Percentiles rank a stretch among this genome's conserved stretches.
Conservation (phyloP, 768 basidiomycete species). For the Mrakia blollopis region DNA sequence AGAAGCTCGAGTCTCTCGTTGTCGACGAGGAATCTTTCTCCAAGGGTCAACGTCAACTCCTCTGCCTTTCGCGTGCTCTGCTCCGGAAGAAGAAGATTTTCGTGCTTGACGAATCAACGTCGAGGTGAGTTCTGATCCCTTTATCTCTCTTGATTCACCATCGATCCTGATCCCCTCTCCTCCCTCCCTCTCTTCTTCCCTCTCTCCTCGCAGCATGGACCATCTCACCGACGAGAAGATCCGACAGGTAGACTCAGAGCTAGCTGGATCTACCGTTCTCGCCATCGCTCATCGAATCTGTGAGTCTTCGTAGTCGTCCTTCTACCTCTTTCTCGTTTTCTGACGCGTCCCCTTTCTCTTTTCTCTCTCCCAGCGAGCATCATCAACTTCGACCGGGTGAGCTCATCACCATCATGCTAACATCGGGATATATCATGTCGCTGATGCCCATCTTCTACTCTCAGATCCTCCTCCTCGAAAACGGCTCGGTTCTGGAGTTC, state of each 20-base stretch:
- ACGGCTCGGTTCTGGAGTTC: slow-evolving; percentile 13
- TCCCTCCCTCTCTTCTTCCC: not conserved
- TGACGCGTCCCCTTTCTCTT: not conserved
- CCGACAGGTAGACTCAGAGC: slow-evolving; percentile 30
- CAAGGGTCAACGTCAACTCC: slow-evolving; percentile 37
- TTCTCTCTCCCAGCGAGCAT: slow-evolving; percentile 2
- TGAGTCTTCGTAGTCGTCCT: not conserved
- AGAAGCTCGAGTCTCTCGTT: slow-evolving; percentile 34
- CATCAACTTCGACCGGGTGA: not conserved
- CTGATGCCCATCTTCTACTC: not conserved
- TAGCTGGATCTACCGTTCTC: slow-evolving; percentile 31
- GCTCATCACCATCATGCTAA: not conserved
- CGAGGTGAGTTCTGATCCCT: slow-evolving; percentile 7
- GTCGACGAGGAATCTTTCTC: slow-evolving; percentile 35
- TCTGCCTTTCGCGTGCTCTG: slow-evolving; percentile 36
- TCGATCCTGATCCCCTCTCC: not conserved
- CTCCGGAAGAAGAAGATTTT: slow-evolving; percentile 33
- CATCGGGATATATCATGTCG: not conserved
- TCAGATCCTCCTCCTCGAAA: slow-evolving; percentile 19
- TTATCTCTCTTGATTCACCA: slow-evolving; percentile 8
- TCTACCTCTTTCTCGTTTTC: not conserved
- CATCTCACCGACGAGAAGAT: slow-evolving; percentile 35
- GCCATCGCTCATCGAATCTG: slow-evolving; percentile 34
- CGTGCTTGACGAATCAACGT: slow-evolving; percentile 32
- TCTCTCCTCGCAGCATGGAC: slow-evolving; percentile 32